Base-by-base conservation (phyloP, 768 basidiomycete genomes). In the Boletus subparvulus region DNA sequence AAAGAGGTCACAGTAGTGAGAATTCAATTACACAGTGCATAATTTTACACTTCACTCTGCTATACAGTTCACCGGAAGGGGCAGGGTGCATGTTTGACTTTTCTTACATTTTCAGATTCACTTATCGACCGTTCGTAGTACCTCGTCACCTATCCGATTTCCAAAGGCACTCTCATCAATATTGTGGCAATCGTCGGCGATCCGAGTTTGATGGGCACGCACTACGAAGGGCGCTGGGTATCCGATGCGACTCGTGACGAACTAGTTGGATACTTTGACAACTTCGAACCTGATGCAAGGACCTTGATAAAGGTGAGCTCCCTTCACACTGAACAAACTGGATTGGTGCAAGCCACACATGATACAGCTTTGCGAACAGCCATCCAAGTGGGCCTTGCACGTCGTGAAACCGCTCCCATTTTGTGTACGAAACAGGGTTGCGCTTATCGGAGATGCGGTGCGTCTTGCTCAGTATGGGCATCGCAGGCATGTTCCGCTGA, bases 391-490 rank as follows among this genome's bases (percentile, higher is more conserved):
- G 79, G 75, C 76, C 3, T 61, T 83, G 33, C 76, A 79, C 48
- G 69, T 69, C 33, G 62, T 83, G 32, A 73, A 71, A 14, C 72
- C 73, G 7, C 65, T 83, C 11, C 72, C 75, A 0, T 72, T 71
- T 5, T 80, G 72, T 45, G 73, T 75, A 3, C 67, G 62, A 17
- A 74, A 74, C 10, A 67, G 72, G 6, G 75, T 83, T 0, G 76
- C 75, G 7, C 70, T 86, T 12, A 65, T 79, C 4, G 83, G 82
- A 7, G 83, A 85, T 61, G 76, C 83, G 16, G 78, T 79, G 47
- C 47, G 73, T 56, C 4, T 13, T 13, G 13, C 33, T 35, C 10
- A 21, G 9, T 0, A 0, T 5, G 6, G 3, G 3, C 10, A 9
- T 37, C 16, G 28, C 12, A 14, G 12, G 8, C 9, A n/a, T 28